A percentile compares a stretch with the other conserved stretches of the same genome.
Evolutionary conservation across 225 moss, liverwort and hornwort species (phyloP).

Genomic region (Marchantia paleacea): DNA sequence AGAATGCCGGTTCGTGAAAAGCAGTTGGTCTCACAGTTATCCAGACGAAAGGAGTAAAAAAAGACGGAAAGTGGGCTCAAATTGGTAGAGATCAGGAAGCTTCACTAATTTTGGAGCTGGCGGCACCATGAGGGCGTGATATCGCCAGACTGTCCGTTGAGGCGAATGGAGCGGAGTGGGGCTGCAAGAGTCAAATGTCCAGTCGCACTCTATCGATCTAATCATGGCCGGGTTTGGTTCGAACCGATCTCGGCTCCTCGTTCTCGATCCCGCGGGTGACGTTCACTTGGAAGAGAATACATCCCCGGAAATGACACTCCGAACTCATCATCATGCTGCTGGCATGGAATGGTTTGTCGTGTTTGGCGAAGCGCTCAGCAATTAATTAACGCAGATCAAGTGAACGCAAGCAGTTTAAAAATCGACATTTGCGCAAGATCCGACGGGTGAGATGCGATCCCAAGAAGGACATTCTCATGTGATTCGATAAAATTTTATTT

Average conservation of each 20-base stretch:
- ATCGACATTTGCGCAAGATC: not conserved
- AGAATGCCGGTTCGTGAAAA: not conserved
- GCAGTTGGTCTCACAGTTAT: not conserved
- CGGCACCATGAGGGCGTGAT: not conserved
- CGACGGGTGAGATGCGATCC: not conserved
- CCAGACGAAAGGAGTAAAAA: not conserved
- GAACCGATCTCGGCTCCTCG: not conserved
- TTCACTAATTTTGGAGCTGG: not conserved
- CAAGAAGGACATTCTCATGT: not conserved
- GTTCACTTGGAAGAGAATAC: not conserved
- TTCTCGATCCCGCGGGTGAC: not conserved
- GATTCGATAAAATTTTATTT: not conserved
- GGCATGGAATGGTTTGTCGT: not conserved
- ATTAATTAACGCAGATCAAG: not conserved
- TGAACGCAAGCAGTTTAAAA: not conserved
- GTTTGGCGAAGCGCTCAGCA: not conserved
- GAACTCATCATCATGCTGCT: not conserved
- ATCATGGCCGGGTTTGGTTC: not conserved
- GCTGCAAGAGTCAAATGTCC: not conserved
- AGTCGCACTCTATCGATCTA: not conserved
- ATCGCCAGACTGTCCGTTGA: not conserved
- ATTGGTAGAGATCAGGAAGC: not conserved
- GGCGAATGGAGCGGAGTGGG: not conserved
- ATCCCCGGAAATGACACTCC: not conserved
- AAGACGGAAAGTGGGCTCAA: not conserved